A percentile compares a stretch with the other conserved stretches of the same genome.
These are phyloP conservation scores for Solanum pennellii DNA, from an alignment of 257 asterid genomes.

Conservation along the genomic window DNA sequence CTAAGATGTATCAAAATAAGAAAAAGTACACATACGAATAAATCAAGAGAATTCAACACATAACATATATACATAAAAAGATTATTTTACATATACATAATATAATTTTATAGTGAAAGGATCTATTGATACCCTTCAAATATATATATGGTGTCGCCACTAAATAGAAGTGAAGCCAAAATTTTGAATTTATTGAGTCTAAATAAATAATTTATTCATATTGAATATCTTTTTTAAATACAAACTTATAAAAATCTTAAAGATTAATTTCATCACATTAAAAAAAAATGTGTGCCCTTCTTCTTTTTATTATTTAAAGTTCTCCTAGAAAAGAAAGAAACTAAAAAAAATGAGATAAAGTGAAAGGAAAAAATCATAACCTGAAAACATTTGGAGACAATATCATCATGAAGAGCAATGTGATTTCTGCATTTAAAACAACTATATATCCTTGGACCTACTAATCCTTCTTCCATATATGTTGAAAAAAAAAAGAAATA, in stretches of 20 bases:
- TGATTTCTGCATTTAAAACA: slow-evolving; percentile 59
- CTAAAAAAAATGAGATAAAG: background rate
- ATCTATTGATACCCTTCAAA: background rate
- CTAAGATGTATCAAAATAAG: background rate
- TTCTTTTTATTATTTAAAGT: background rate
- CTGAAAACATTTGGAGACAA: slow-evolving; percentile 48
- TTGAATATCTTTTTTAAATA: background rate
- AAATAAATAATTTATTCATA: background rate
- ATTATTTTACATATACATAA: too few species aligned
- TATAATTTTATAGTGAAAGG: background rate
- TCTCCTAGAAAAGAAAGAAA: background rate
- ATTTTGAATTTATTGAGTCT: background rate
- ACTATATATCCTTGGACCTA: slow-evolving; percentile 41
- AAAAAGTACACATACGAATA: background rate
- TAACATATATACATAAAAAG: too few species aligned
- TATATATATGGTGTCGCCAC: background rate
- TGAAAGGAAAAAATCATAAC: slow-evolving; percentile 6
- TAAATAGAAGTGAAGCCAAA: background rate
- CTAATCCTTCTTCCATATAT: background rate
- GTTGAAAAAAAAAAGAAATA: background rate
- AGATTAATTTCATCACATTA: background rate
- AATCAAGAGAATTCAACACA: background rate
- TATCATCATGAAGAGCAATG: slow-evolving; percentile 54
- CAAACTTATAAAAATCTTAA: background rate
- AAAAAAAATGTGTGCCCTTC: background rate